Evolutionary conservation across 257 asterid species (phyloP).

Genomic region (Solanum chiquidenum): DNA sequence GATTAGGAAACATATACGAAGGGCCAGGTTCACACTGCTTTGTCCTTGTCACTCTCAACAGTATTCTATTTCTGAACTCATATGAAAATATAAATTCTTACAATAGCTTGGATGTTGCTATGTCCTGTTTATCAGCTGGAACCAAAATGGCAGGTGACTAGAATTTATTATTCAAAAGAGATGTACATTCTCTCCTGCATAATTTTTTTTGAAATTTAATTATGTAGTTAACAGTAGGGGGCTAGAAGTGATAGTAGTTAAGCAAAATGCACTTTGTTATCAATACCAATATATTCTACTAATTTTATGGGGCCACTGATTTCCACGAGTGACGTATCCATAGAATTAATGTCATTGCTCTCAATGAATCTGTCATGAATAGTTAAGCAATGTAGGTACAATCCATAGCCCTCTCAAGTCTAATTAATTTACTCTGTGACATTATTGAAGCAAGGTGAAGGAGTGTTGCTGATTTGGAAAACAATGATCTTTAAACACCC

Average conservation of each 20-base stretch:
- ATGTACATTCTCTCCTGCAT: neutral
- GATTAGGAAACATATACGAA: too few relatives aligned
- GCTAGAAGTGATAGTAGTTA: too few relatives aligned
- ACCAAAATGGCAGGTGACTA: neutral
- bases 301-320: too few relatives aligned
- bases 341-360: neutral
- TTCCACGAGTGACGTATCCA: neutral
- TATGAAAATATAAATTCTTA: too few relatives aligned
- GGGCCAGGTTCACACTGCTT: too few relatives aligned
- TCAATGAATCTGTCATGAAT: neutral
- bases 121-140: neutral
- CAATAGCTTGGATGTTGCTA: neutral
- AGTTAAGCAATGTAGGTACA: neutral
- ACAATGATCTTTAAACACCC: too few relatives aligned
- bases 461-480: neutral
- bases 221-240: neutral
- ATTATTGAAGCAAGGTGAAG: neutral
- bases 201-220: neutral
- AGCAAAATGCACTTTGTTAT: too few relatives aligned
- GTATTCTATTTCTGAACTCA: neutral
- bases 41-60: too few relatives aligned
- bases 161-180: neutral
- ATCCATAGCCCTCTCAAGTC: neutral
- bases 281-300: too few relatives aligned
- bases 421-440: neutral